Percentiles rank a stretch among this genome's conserved stretches.
Conservation (phyloP, 2,329 filamentous ascomycete genomes). For the Beauveria rudraprayagi region DNA sequence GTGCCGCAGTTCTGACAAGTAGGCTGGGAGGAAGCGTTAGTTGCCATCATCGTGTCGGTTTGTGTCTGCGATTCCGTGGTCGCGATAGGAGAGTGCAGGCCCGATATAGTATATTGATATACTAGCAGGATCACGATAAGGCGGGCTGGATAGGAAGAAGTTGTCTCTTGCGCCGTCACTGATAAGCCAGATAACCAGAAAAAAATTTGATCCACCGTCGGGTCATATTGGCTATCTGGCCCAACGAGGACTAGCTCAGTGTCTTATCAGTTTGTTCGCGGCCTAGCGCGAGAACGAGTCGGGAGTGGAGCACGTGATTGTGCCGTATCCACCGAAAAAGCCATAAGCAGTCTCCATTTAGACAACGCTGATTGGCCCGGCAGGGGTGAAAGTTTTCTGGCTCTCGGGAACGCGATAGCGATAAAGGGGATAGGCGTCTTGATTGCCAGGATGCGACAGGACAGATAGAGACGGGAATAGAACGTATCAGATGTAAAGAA, state of each 20-base stretch:
- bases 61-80: constrained; percentile 21
- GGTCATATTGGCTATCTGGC: constrained; percentile 9
- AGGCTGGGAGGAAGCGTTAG: constrained; percentile 67
- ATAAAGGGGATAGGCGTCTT: constrained; percentile 6
- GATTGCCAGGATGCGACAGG: not conserved
- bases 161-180: constrained; percentile 23
- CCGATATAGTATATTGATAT: constrained; percentile 20
- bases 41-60: constrained; percentile 40
- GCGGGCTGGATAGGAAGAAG: constrained; percentile 26
- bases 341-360: constrained; percentile 1
- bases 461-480: constrained; percentile 6
- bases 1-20: constrained; percentile 95
- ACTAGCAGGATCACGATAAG: constrained; percentile 33
- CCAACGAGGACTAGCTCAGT: not conserved
- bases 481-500: constrained; percentile 9
- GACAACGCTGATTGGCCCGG: constrained; percentile 8
- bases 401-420: constrained; percentile 8
- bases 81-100: constrained; percentile 18
- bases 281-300: constrained; percentile 1
- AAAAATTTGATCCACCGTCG: constrained; percentile 8
- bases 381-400: not conserved
- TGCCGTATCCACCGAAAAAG: constrained; percentile 10
- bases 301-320: constrained; percentile 25
- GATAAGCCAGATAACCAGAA: constrained; percentile 27
- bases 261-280: constrained; percentile 5